Evolutionary conservation across 257 asterid genomes (phyloP).

Genomic region (Henckelia pumila): DNA sequence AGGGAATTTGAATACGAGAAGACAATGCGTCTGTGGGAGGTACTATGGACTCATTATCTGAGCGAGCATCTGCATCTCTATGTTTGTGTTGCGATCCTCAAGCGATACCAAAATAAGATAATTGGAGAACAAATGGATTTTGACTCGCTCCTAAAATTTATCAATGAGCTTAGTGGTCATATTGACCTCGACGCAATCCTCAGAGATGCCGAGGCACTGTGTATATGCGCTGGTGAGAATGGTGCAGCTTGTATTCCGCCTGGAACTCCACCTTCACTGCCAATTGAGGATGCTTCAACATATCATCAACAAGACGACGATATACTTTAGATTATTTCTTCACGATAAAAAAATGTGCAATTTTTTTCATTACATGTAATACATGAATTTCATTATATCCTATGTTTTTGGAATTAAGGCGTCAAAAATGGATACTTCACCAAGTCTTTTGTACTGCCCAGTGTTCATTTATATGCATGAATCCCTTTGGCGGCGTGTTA

Average conservation of each 20-base stretch:
- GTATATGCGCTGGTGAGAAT: slow-evolving; percentile 91
- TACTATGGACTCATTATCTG: slow-evolving; percentile 82
- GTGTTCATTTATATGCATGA: too few species aligned
- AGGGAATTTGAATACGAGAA: slow-evolving; percentile 90
- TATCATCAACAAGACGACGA: slow-evolving; percentile 81
- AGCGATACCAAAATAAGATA: slow-evolving; percentile 67
- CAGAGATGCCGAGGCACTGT: slow-evolving; percentile 94
- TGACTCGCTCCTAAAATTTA: slow-evolving; percentile 88
- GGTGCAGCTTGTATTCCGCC: slow-evolving; percentile 91
- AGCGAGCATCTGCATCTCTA: slow-evolving; percentile 93
- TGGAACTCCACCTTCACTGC: slow-evolving; percentile 96
- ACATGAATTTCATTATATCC: too few species aligned
- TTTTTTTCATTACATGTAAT: too few species aligned
- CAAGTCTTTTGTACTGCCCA: too few species aligned
- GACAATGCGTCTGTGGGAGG: slow-evolving; percentile 90
- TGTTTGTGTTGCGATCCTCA: slow-evolving; percentile 78
- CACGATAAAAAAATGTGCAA: too few species aligned
- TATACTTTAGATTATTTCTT: slow-evolving; percentile 23
- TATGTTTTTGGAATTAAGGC: too few species aligned
- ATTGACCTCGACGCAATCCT: slow-evolving; percentile 75
- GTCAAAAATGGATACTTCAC: too few species aligned
- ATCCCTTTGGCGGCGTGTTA: too few species aligned
- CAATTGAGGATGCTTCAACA: slow-evolving; percentile 58
- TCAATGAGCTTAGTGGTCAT: slow-evolving; percentile 84
- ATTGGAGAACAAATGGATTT: slow-evolving; percentile 92